Conservation (phyloP, 495 filamentous ascomycete genomes). For the Penicillium paxilli region DNA sequence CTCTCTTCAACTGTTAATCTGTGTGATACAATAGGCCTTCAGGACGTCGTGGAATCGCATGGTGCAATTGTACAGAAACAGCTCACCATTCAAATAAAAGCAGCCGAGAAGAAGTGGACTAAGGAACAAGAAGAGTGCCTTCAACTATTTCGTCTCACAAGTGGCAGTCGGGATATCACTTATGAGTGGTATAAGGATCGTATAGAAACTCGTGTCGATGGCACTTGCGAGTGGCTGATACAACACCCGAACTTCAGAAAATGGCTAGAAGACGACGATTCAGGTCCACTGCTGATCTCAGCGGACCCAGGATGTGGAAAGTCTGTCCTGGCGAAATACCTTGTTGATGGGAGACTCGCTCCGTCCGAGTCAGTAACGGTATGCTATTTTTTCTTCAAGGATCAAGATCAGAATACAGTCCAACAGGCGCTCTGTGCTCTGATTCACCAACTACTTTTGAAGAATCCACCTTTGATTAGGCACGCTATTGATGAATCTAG, state of each 20-base stretch:
- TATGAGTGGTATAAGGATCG: background rate
- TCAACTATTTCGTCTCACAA: too few relatives aligned
- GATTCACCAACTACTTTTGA: background rate
- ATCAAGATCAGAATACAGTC: background rate
- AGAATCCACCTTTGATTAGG: too few relatives aligned
- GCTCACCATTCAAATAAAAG: too few relatives aligned
- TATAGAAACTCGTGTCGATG: background rate
- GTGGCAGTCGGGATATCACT: too few relatives aligned
- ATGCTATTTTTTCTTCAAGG: conserved; percentile 5
- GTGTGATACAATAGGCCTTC: too few relatives aligned
- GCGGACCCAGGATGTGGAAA: background rate
- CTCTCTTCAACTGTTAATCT: too few relatives aligned
- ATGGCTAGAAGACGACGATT: background rate
- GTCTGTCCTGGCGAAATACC: background rate
- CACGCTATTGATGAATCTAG: too few relatives aligned
- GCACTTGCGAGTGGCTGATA: background rate
- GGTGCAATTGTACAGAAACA: too few relatives aligned
- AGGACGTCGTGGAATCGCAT: too few relatives aligned
- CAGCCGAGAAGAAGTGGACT: too few relatives aligned
- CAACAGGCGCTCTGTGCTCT: background rate
- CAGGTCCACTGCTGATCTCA: background rate
- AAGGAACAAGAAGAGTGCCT: too few relatives aligned
- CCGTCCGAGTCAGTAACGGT: background rate
- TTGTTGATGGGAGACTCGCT: background rate
- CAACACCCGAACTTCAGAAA: background rate